A percentile compares a stretch with the other conserved stretches of the same genome.
Conservation (phyloP, 495 filamentous ascomycete species). For the Darksidea phi region DNA sequence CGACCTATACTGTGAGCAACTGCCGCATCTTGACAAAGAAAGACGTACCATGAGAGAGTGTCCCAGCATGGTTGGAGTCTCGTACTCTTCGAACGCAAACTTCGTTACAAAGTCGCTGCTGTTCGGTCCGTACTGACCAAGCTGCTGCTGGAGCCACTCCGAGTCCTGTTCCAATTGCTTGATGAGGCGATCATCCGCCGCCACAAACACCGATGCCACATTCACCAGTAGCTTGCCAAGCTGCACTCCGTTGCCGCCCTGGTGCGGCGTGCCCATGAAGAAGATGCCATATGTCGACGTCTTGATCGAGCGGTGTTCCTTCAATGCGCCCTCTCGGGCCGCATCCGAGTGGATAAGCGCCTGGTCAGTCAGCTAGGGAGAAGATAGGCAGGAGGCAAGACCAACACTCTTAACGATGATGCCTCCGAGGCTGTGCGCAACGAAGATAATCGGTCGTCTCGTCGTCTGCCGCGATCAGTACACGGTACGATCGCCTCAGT, state of each 20-base stretch:
- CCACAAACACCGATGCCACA: constrained; percentile 40
- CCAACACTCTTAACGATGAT: constrained; percentile 31
- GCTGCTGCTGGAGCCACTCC: constrained; percentile 41
- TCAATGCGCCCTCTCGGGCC: constrained; percentile 25
- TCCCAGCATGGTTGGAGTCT: constrained; percentile 33
- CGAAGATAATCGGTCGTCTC: constrained; percentile 35
- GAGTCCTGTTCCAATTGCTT: constrained; percentile 42
- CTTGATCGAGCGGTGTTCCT: constrained; percentile 31
- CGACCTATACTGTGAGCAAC: constrained; percentile 36
- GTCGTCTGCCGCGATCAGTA: constrained; percentile 19
- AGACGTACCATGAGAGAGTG: constrained; percentile 33
- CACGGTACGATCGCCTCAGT: constrained; percentile 20
- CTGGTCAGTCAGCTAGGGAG: constrained; percentile 22
- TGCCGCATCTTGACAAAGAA: constrained; percentile 5
- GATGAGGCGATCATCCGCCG: constrained; percentile 36
- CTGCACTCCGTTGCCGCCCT: constrained; percentile 36
- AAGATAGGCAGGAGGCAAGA: not conserved
- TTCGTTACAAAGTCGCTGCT: constrained; percentile 25
- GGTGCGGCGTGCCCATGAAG: constrained; percentile 37
- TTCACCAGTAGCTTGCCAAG: constrained; percentile 37
- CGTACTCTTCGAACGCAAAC: constrained; percentile 30
- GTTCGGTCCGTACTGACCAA: constrained; percentile 36
- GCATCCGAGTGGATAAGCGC: constrained; percentile 33
- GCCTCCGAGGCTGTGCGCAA: constrained; percentile 36
- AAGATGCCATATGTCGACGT: constrained; percentile 31